Conservation (phyloP, 139 green algal genomes). For the Tetradesmus lagerheimii region DNA sequence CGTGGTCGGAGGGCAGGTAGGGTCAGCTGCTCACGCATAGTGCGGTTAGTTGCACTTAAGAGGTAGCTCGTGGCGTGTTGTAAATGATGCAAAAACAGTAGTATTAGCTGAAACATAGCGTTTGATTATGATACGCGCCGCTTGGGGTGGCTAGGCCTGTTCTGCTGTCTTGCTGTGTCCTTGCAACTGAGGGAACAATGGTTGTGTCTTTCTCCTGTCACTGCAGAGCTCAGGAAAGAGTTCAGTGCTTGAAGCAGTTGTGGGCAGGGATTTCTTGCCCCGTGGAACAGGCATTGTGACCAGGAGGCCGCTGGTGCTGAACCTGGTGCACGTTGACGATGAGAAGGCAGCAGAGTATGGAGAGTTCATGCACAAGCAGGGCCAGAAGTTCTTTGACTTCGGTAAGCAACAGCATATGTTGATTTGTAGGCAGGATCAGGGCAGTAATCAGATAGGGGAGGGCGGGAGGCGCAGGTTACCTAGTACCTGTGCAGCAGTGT, state of each 20-base stretch:
- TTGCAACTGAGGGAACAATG: neutral
- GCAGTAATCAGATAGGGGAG: neutral
- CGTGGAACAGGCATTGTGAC: conserved; percentile 97
- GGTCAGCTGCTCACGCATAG: neutral
- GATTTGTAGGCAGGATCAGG: neutral
- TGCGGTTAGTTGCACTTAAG: conserved; percentile 5
- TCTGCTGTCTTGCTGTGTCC: neutral
- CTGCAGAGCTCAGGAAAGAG: conserved; percentile 94
- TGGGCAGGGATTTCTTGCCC: conserved; percentile 95
- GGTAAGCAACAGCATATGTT: conserved; percentile 58
- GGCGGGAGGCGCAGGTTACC: neutral
- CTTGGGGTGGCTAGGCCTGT: neutral
- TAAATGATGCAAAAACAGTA: neutral
- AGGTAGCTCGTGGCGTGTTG: neutral
- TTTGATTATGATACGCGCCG: neutral
- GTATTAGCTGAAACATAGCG: neutral
- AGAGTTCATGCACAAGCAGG: conserved; percentile 90
- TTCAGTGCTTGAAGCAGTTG: conserved; percentile 95
- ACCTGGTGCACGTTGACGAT: conserved; percentile 88
- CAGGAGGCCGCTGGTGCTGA: conserved; percentile 89
- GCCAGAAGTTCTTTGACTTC: conserved; percentile 87
- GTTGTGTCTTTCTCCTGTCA: neutral
- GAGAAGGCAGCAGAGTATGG: conserved; percentile 85
- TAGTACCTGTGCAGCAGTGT: neutral
- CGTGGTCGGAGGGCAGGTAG: conserved; percentile 7